phyloP scores from a whole-genome alignment of 1,139 yeast species.

The Geotrichum cucujoidarum region DNA sequence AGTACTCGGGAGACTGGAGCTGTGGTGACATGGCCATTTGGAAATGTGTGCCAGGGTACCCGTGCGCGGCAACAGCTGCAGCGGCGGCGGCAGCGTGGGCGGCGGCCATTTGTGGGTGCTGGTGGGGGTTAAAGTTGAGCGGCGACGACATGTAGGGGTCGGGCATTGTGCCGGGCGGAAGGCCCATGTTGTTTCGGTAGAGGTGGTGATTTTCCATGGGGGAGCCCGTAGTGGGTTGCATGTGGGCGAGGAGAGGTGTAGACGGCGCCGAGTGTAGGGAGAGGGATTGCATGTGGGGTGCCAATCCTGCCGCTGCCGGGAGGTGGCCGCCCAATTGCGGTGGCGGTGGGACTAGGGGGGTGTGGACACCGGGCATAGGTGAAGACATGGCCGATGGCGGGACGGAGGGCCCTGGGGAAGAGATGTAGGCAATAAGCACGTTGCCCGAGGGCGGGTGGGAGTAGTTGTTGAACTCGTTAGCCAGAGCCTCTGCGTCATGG shows the following conservation, averaged over 20 bases:
- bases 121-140: neutral
- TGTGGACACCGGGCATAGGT: constrained; percentile 5
- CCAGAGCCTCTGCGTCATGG: constrained; percentile 22
- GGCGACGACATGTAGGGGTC: neutral
- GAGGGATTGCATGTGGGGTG: constrained; percentile 2
- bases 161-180: neutral
- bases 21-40: constrained; percentile 1
- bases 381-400: constrained; percentile 14
- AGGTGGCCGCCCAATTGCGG: constrained; percentile 6
- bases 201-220: constrained; percentile 1
- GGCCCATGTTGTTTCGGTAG: too few species aligned
- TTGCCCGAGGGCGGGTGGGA: constrained; percentile 20
- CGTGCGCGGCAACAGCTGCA: too few species aligned
- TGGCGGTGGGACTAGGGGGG: neutral
- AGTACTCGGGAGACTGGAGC: constrained; percentile 5
- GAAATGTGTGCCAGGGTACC: neutral
- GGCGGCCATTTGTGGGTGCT: neutral
- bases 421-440: constrained; percentile 21
- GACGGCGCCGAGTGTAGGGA: constrained; percentile 8
- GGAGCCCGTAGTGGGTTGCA: neutral
- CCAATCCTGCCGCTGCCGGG: neutral
- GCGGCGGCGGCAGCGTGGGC: constrained; percentile 1
- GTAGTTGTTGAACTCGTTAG: constrained; percentile 22
- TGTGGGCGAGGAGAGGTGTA: constrained; percentile 4
- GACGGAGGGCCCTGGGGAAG: constrained; percentile 6